Conservation (phyloP, 108 stramenopile genomes). For the Skeletonema menzelii region DNA sequence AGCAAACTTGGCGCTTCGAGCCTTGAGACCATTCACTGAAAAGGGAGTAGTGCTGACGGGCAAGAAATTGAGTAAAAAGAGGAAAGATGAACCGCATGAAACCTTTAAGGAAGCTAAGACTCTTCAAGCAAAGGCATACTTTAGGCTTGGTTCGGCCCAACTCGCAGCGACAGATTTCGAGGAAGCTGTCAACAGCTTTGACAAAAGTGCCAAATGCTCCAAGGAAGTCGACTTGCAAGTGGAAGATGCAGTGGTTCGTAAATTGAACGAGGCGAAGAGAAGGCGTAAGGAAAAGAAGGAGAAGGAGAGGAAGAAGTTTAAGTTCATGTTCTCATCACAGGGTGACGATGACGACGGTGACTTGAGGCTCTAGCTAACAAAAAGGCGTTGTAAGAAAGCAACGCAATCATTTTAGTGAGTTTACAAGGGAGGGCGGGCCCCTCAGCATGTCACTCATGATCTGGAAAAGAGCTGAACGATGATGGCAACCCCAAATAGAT, state of each 20-base stretch:
- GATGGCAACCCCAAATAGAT: too few species aligned
- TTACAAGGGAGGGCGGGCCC: too few species aligned
- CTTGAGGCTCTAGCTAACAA: too few species aligned
- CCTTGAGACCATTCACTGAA: slow-evolving; percentile 61
- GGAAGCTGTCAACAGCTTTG: slow-evolving; percentile 59
- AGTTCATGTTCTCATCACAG: slow-evolving; percentile 46
- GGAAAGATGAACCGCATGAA: slow-evolving; percentile 43
- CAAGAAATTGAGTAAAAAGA: slow-evolving; percentile 21
- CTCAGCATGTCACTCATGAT: too few species aligned
- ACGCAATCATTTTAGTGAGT: too few species aligned
- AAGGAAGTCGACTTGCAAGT: slow-evolving; percentile 31
- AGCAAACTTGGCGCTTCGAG: slow-evolving; percentile 55
- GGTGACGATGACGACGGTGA: slow-evolving; percentile 27
- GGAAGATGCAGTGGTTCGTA: slow-evolving; percentile 58
- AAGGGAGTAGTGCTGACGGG: slow-evolving; percentile 47
- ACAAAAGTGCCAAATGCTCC: slow-evolving; percentile 52
- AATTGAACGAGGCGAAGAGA: slow-evolving; percentile 66
- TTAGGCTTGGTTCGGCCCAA: slow-evolving; percentile 76
- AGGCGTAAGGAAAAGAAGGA: slow-evolving; percentile 36
- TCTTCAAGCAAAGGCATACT: slow-evolving; percentile 78
- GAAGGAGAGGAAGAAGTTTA: slow-evolving; percentile 69
- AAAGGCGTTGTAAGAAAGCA: background rate
- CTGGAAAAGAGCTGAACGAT: too few species aligned
- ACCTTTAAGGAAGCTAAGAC: slow-evolving; percentile 57
- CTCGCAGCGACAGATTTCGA: slow-evolving; percentile 49